These are phyloP conservation scores for Skeletonema costatum DNA, from an alignment of 108 stramenopile species.

Conservation along the genomic window DNA sequence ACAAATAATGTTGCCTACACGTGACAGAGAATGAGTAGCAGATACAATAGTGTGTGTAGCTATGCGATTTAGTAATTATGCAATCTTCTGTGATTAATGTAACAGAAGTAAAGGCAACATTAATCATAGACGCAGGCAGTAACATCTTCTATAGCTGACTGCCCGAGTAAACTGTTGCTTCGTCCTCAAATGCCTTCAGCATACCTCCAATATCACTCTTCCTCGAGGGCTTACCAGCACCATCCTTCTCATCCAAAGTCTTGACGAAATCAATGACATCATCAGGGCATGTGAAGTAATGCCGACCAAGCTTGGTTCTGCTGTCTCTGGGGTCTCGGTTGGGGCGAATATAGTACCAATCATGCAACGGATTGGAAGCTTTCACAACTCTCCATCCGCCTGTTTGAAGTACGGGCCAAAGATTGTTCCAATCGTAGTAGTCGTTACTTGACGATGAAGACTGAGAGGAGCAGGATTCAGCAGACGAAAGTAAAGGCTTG, in stretches of 20 bases:
- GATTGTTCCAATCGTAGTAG: slow-evolving; percentile 31
- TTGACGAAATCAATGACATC: slow-evolving; percentile 32
- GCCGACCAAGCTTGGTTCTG: slow-evolving; percentile 11
- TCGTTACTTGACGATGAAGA: not conserved
- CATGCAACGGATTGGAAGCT: slow-evolving; percentile 35
- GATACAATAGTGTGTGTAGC: too few relatives aligned
- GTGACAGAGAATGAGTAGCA: too few relatives aligned
- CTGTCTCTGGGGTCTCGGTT: slow-evolving; percentile 26
- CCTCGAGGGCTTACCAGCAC: not conserved
- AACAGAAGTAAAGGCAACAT: not conserved
- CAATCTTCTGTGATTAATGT: not conserved
- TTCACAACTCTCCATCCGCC: slow-evolving; percentile 29
- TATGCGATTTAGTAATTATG: not conserved
- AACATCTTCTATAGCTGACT: not conserved
- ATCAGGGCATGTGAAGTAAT: slow-evolving; percentile 19
- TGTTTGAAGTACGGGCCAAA: slow-evolving; percentile 29
- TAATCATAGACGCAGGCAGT: not conserved
- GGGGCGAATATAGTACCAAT: slow-evolving; percentile 44
- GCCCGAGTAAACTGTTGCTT: slow-evolving; percentile 16
- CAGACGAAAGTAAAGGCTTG: slow-evolving; percentile 24
- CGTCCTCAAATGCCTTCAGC: slow-evolving; percentile 21
- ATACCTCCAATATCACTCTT: slow-evolving; percentile 28
- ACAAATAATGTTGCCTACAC: too few relatives aligned
- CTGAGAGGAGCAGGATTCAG: slow-evolving; percentile 10
- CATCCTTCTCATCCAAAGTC: slow-evolving; percentile 14